Conservation (phyloP, 805 yeast species). For the Cyberlindnera maclurae region DNA sequence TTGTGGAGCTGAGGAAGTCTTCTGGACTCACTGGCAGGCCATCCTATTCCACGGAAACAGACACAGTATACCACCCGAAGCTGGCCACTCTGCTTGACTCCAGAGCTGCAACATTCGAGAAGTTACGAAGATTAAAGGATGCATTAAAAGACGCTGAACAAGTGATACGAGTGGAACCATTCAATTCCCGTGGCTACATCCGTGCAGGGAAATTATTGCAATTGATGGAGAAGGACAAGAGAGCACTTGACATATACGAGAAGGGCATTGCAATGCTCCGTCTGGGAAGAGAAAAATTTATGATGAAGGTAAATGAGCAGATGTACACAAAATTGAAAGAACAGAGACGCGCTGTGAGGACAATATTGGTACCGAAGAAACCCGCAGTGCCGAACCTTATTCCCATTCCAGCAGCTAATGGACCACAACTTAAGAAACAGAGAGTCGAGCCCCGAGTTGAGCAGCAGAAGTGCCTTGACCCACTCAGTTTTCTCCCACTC, state of each 20-base stretch:
- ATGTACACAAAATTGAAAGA: constrained; percentile 8
- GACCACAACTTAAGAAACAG: background rate
- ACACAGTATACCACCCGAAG: constrained; percentile 17
- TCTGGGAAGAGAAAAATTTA: constrained; percentile 8
- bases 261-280: constrained; percentile 11
- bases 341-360: constrained; percentile 1
- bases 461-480: constrained; percentile 1
- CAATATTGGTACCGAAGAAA: background rate
- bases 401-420: background rate
- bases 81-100: constrained; percentile 17
- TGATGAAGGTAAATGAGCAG: constrained; percentile 10
- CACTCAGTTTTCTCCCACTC: constrained; percentile 6
- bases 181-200: constrained; percentile 20
- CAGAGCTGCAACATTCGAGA: constrained; percentile 20
- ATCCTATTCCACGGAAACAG: constrained; percentile 5
- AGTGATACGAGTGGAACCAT: constrained; percentile 19
- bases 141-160: constrained; percentile 17
- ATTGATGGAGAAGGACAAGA: constrained; percentile 1
- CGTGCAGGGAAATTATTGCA: constrained; percentile 14
- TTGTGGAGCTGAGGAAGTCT: constrained; percentile 5
- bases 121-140: constrained; percentile 5
- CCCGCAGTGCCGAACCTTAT: background rate
- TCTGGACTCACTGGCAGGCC: constrained; percentile 16
- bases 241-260: constrained; percentile 7
- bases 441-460: background rate